A percentile compares a stretch with the other conserved stretches of the same genome.
These are phyloP conservation scores for Strobilomyces dryophilus DNA, from an alignment of 768 basidiomycete genomes.

Conservation along the genomic window DNA sequence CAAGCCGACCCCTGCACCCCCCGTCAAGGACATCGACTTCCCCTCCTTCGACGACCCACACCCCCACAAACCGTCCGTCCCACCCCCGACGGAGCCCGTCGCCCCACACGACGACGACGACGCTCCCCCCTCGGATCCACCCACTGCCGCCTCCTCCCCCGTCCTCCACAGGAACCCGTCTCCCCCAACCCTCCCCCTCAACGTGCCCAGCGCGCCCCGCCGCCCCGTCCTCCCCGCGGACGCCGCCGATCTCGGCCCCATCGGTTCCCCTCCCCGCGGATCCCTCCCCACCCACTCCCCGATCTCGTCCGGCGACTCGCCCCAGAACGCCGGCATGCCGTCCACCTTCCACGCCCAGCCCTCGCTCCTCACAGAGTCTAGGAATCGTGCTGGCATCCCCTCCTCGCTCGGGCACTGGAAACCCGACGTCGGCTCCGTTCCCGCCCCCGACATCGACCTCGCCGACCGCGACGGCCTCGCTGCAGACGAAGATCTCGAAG, in stretches of 20 bases:
- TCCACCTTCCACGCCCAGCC: slow-evolving; percentile 81
- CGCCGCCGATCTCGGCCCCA: slow-evolving; percentile 69
- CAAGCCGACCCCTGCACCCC: slow-evolving; percentile 73
- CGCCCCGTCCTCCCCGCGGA: slow-evolving; percentile 34
- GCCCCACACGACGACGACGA: slow-evolving; percentile 13
- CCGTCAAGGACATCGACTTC: slow-evolving; percentile 72
- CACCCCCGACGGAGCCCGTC: slow-evolving; percentile 4
- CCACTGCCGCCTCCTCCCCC: slow-evolving; percentile 11
- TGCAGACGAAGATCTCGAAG: slow-evolving; percentile 73
- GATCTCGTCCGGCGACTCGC: slow-evolving; percentile 31
- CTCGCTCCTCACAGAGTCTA: slow-evolving; percentile 35
- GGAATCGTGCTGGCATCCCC: slow-evolving; percentile 48
- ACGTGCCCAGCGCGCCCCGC: slow-evolving; percentile 46
- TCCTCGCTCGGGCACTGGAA: slow-evolving; percentile 55
- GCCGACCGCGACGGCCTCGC: slow-evolving; percentile 39
- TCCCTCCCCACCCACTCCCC: slow-evolving; percentile 53
- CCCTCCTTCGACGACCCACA: slow-evolving; percentile 65
- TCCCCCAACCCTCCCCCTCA: slow-evolving; percentile 52
- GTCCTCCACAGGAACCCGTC: slow-evolving; percentile 31
- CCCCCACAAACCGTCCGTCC: slow-evolving; percentile 18
- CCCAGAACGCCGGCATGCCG: slow-evolving; percentile 41
- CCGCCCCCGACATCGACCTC: slow-evolving; percentile 18
- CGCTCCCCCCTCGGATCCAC: not conserved
- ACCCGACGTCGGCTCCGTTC: slow-evolving; percentile 21
- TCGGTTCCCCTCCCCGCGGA: slow-evolving; percentile 70